Evolutionary conservation across 139 green algal species (phyloP).

Genomic region (Pseudopediastrum boryanum): DNA sequence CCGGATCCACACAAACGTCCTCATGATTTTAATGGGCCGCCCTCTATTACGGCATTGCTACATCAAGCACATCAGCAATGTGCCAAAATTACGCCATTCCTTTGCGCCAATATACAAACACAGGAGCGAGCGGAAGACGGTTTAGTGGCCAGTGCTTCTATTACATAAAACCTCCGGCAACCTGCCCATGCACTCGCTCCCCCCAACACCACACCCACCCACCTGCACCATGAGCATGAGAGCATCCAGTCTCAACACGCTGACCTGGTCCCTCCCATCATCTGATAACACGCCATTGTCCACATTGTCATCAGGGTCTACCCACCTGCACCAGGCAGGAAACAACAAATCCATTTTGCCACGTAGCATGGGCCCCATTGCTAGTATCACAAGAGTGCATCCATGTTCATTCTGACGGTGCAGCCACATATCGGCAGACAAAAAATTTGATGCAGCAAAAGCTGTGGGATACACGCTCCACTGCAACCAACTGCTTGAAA

Average conservation of each 20-base stretch:
- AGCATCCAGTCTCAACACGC: slow-evolving; percentile 63
- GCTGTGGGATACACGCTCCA: too few relatives aligned
- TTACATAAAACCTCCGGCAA: neutral
- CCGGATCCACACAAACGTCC: too few relatives aligned
- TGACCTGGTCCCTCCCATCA: slow-evolving; percentile 18
- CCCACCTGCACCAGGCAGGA: too few relatives aligned
- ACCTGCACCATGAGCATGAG: slow-evolving; percentile 48
- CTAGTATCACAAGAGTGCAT: too few relatives aligned
- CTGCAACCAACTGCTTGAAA: too few relatives aligned
- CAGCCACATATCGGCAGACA: too few relatives aligned
- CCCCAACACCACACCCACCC: neutral
- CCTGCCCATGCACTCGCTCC: neutral
- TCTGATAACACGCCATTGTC: slow-evolving; percentile 23
- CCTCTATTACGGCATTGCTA: neutral
- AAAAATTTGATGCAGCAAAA: too few relatives aligned
- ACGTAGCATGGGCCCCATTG: too few relatives aligned
- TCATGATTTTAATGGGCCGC: neutral
- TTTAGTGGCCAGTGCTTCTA: neutral
- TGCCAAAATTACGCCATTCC: neutral
- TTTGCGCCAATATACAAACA: neutral
- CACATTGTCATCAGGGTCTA: slow-evolving; percentile 8
- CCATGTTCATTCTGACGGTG: too few relatives aligned
- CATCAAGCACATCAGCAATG: neutral
- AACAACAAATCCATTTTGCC: too few relatives aligned
- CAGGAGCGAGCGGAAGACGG: too few relatives aligned